Evolutionary conservation across 129 eudicot genomes (phyloP), one percentile per base, ranked within the genome.

Genomic region (Rutidosis leptorrhynchoides): DNA sequence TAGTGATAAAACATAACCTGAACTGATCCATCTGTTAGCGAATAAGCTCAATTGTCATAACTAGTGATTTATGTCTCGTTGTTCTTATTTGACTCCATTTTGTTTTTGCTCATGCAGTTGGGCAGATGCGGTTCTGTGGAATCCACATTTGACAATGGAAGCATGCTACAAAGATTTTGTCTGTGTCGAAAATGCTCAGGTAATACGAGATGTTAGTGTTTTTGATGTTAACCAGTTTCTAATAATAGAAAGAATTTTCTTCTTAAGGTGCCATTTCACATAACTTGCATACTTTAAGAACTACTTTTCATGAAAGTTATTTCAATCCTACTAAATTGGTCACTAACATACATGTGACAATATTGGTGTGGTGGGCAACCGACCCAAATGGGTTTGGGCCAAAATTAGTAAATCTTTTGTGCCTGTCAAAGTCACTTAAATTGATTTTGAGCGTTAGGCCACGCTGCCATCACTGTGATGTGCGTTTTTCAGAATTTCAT

Each of bases 111-210:
- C 22, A 22, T 79, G 74, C 79, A 93, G 98, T 61, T 93, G 98
- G 98, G 77, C 96, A 24, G 98, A 92, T 75, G 82, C 95, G 5
- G 98, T 92, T 45, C 79, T 92, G 48, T 92, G 98, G 98, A 92
- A 92, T 55, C 98, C 98, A 17, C 75, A 93, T 82, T 28, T 88
- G 83, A 87, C 90, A 3, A 93, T 93, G 96, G 98, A 92, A 79
- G 85, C 95, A 30, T 85, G 96, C 71, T 93, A 88, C 71, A 85
- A 84, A 83, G 91, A 93, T 81, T 93, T 93, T 80, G 98, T 93
- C 21, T 93, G 98, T 42, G 98, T 93, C 24, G 98, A 93, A 68
- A 93, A 93, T 58, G 98, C 98, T 20, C 79, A 93, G 98, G 98
- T 88, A 82, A 25, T 30, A 7, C 11, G 8, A 54, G 20, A 70